Conservation (phyloP, 1,284 basidiomycete genomes). For the Microbotryomycetes sp. region DNA sequence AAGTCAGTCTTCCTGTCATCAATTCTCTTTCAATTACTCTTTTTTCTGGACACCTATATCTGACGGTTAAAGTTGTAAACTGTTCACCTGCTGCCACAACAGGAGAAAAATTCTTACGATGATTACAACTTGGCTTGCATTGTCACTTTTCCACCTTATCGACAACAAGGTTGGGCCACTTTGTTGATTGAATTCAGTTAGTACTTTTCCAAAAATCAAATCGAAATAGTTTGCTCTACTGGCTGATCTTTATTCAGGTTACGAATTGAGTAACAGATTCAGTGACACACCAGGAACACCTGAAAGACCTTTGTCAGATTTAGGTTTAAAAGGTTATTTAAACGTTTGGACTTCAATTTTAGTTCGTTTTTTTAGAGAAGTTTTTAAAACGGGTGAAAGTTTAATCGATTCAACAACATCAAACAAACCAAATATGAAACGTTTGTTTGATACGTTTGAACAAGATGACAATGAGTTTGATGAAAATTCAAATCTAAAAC, state of each 20-base stretch:
- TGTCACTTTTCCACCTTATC: conserved; percentile 87
- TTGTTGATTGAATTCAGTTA: conserved; percentile 96
- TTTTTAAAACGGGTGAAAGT: conserved; percentile 37
- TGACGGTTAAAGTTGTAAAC: not conserved
- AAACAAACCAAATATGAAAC: conserved; percentile 15
- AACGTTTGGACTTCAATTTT: conserved; percentile 85
- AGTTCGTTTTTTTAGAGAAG: conserved; percentile 68
- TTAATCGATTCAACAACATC: not conserved
- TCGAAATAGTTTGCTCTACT: not conserved
- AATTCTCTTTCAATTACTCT: conserved; percentile 7
- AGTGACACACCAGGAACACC: conserved; percentile 74
- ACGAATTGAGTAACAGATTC: conserved; percentile 75
- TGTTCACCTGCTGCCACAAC: conserved; percentile 7
- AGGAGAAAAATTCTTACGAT: conserved; percentile 94
- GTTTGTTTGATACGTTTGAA: not conserved
- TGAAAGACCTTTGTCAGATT: conserved; percentile 87
- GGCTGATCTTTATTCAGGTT: conserved; percentile 67
- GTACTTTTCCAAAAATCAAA: no score
- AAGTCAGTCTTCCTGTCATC: conserved; percentile 49
- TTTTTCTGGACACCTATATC: not conserved
- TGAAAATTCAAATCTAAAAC: conserved; percentile 14
- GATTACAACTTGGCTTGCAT: conserved; percentile 98
- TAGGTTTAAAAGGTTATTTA: conserved; percentile 84
- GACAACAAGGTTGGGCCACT: conserved; percentile 84
- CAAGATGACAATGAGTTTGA: not conserved